A percentile compares a stretch with the other conserved stretches of the same genome.
Conservation (phyloP, 148 eudicot species). For the Cornus controversa region DNA sequence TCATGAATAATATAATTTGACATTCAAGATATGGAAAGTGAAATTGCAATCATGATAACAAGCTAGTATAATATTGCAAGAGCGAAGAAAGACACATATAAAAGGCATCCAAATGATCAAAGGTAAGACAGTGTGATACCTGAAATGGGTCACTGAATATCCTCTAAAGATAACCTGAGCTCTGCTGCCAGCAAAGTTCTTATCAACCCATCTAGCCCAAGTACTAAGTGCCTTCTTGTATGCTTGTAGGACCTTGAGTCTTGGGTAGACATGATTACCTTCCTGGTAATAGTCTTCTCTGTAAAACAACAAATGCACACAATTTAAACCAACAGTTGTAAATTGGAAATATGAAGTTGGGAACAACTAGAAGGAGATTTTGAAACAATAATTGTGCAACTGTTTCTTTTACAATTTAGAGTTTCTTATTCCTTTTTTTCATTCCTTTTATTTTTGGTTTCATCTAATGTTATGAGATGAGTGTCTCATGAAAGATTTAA, state of each 20-base stretch:
- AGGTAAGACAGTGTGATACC: constrained; percentile 54
- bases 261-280: constrained; percentile 66
- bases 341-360: too few relatives aligned
- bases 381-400: too few relatives aligned
- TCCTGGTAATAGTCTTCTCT: constrained; percentile 93
- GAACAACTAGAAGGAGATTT: too few relatives aligned
- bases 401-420: background rate
- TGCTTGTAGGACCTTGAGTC: constrained; percentile 72
- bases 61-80: background rate
- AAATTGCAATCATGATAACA: background rate
- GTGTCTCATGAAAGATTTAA: background rate
- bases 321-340: background rate
- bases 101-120: background rate
- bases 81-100: background rate
- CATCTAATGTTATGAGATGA: background rate
- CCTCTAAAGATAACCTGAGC: constrained; percentile 85
- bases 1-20: background rate
- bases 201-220: constrained; percentile 89
- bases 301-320: constrained; percentile 19
- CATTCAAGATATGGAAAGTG: background rate
- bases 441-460: background rate
- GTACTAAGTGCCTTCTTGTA: constrained; percentile 76
- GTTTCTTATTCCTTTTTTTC: background rate
- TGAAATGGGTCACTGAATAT: constrained; percentile 81
- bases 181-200: constrained; percentile 51